Conservation (phyloP, 2,329 filamentous ascomycete species). For the Trematosphaeria pertusa region DNA sequence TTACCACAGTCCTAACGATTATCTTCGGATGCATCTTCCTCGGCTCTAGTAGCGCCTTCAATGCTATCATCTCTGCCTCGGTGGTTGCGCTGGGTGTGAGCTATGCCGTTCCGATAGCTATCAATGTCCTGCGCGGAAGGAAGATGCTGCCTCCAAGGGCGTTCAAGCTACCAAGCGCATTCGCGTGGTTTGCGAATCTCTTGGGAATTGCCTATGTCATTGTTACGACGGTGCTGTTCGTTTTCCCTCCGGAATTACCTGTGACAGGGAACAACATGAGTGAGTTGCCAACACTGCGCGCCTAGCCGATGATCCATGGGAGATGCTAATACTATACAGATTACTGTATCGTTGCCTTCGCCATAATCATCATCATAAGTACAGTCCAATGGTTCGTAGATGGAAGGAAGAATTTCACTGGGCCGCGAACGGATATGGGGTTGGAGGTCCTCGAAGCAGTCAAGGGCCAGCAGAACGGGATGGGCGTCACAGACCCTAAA, state of each 20-base stretch:
- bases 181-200: slow-evolving; percentile 68
- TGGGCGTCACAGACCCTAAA: no score
- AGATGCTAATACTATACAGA: slow-evolving; percentile 38
- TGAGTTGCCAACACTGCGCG: slow-evolving; percentile 45
- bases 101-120: slow-evolving; percentile 75
- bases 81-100: slow-evolving; percentile 75
- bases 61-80: slow-evolving; percentile 72
- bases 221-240: slow-evolving; percentile 76
- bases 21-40: slow-evolving; percentile 75
- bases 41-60: slow-evolving; percentile 72
- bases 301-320: no score
- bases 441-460: slow-evolving; percentile 51
- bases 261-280: slow-evolving; percentile 74
- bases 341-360: slow-evolving; percentile 65
- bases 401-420: slow-evolving; percentile 66
- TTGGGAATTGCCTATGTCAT: slow-evolving; percentile 69
- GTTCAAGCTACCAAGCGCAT: slow-evolving; percentile 61
- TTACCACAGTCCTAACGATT: slow-evolving; percentile 67
- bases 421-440: slow-evolving; percentile 51
- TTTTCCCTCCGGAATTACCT: slow-evolving; percentile 73
- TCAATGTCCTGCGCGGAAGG: slow-evolving; percentile 72
- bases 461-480: slow-evolving; percentile 28
- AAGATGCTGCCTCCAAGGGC: slow-evolving; percentile 67
- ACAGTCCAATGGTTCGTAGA: slow-evolving; percentile 66
- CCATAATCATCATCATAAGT: slow-evolving; percentile 64